Base-by-base conservation (phyloP, 2,329 filamentous ascomycete species). In the Helminthosporium solani region DNA sequence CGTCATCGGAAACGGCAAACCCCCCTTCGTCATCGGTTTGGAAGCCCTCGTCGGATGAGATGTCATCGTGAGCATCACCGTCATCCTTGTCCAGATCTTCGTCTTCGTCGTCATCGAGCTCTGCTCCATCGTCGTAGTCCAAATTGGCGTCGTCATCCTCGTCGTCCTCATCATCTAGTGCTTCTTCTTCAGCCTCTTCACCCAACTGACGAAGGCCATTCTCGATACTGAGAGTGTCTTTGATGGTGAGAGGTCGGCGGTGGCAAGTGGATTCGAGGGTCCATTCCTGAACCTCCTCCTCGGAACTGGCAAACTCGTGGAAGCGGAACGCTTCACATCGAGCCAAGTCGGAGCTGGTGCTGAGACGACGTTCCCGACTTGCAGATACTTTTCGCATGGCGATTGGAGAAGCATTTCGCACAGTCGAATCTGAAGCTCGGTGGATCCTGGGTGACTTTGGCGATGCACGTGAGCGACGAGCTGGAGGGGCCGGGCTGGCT, bases 111-210 rank as follows among this genome's bases (percentile, higher is more conserved):
- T 75, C 75, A n/a, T 66, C 66, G 11, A 61, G 64, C 9, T 66
- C 66, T 7, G 62, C 61, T 2, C 64, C 64, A 21, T 72, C 69
- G 15, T 66, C 67, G 5, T 65, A 77, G 9, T 74, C 76, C 3
- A 80, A 75, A 1, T 76, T 74, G 7, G 74, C 58, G 6, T 67
- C 66, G 3, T 80, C 74, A 0, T 75, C 58, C 7, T 67, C 66
- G 3, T 80, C 74, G 0, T 78, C 73, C 2, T 76, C 83, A n/a
- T 86, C 83, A 44, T 87, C 78, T 8, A 86, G 75, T 3, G 85
- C 91, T 70, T 97, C 94, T 60, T 95, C 89, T 64, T 97, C 94
- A 1, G 85, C 94, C 70, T 99, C 92, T 64, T 89, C 86, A 38
- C 85, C 92, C 20, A 97, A 74, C 51, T 87, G 85, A 39, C 92